These are phyloP conservation scores for Lachancea mirantina DNA, from an alignment of 805 yeast species.

Conservation along the genomic window DNA sequence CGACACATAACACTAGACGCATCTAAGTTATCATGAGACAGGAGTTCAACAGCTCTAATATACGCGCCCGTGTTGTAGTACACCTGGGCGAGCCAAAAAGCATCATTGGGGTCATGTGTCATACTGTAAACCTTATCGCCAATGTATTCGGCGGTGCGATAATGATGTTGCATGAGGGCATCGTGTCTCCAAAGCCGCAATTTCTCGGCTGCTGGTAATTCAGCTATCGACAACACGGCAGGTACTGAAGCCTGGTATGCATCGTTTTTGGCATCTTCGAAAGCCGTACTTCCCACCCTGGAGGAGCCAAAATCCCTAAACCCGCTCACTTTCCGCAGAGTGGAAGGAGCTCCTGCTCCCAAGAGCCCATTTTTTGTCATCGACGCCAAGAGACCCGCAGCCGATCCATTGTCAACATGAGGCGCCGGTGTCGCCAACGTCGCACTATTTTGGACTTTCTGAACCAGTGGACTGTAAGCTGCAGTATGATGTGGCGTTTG, in stretches of 20 bases:
- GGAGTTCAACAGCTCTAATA: constrained; percentile 67
- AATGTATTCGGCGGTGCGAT: constrained; percentile 79
- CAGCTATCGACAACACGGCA: constrained; percentile 23
- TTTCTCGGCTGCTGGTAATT: constrained; percentile 68
- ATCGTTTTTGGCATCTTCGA: background rate
- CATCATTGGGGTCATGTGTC: constrained; percentile 85
- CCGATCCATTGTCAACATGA: constrained; percentile 10
- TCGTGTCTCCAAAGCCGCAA: constrained; percentile 89
- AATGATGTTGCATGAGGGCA: constrained; percentile 87
- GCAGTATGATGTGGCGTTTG: constrained; percentile 12
- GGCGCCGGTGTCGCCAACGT: constrained; percentile 34
- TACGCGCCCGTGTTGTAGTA: constrained; percentile 70
- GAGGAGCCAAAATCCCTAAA: constrained; percentile 13
- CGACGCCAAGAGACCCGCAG: constrained; percentile 19
- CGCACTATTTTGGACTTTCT: constrained; percentile 16
- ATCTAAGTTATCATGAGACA: constrained; percentile 50
- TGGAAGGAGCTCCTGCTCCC: constrained; percentile 27
- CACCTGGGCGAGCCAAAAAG: constrained; percentile 94
- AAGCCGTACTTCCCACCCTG: background rate
- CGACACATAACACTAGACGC: constrained; percentile 63
- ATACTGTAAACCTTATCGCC: constrained; percentile 85
- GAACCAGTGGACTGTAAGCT: constrained; percentile 12
- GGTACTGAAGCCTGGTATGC: constrained; percentile 9
- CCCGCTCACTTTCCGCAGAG: constrained; percentile 24
- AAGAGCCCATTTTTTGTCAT: constrained; percentile 23